A percentile compares a stretch with the other conserved stretches of the same genome.
Evolutionary conservation across 495 filamentous ascomycete species (phyloP).

Genomic region (Opeltia flavorubescens): DNA sequence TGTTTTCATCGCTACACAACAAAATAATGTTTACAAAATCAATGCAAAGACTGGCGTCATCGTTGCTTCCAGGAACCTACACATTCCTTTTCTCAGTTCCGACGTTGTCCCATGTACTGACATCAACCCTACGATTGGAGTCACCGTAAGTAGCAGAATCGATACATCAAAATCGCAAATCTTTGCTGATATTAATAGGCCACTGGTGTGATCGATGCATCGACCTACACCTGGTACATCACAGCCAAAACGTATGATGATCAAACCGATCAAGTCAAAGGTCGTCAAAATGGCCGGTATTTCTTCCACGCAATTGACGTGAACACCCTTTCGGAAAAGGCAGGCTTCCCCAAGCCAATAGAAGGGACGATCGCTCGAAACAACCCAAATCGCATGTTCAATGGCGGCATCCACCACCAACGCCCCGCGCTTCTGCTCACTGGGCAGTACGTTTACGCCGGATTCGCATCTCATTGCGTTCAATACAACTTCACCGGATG

Average conservation of each 20-base stretch:
- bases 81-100: constrained; percentile 21
- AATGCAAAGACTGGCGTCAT: constrained; percentile 24
- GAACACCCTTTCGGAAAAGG: constrained; percentile 21
- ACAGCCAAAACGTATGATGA: constrained; percentile 25
- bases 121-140: constrained; percentile 23
- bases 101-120: constrained; percentile 29
- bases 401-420: constrained; percentile 22
- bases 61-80: constrained; percentile 19
- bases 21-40: constrained; percentile 24
- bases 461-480: constrained; percentile 26
- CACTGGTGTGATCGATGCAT: constrained; percentile 25
- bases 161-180: constrained; percentile 19
- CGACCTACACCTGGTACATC: constrained; percentile 25
- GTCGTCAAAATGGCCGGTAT: constrained; percentile 15
- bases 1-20: constrained; percentile 28
- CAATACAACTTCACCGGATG: constrained; percentile 18
- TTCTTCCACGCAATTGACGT: constrained; percentile 26
- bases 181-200: constrained; percentile 13
- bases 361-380: constrained; percentile 21
- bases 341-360: constrained; percentile 15
- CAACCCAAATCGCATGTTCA: constrained; percentile 21
- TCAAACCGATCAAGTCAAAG: constrained; percentile 8
- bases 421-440: constrained; percentile 22
- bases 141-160: constrained; percentile 27
- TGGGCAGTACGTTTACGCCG: constrained; percentile 23